phyloP scores from a whole-genome alignment of 768 basidiomycete genomes.

The Termitomyces titanicus region DNA sequence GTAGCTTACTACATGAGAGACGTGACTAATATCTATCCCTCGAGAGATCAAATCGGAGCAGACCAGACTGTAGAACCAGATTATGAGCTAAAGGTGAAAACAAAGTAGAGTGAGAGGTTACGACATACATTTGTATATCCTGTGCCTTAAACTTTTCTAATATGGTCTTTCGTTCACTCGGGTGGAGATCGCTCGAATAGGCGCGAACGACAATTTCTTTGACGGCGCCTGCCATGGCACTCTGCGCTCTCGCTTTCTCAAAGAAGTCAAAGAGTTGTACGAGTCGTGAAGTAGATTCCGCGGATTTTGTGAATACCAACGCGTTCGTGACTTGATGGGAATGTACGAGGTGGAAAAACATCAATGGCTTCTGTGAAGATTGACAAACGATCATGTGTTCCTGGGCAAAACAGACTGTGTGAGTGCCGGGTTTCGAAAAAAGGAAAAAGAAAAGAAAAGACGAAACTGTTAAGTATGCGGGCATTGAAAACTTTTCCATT shows the following conservation, averaged over 20 bases:
- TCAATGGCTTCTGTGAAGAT: conserved; percentile 78
- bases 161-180: conserved; percentile 69
- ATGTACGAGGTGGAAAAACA: conserved; percentile 85
- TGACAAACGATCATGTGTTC: conserved; percentile 87
- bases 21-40: conserved; percentile 91
- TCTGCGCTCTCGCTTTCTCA: conserved; percentile 41
- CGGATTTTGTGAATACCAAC: conserved; percentile 95
- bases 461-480: conserved; percentile 64
- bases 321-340: conserved; percentile 57
- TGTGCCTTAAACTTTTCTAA: conserved; percentile 79
- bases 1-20: conserved; percentile 92
- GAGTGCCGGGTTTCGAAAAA: not conserved
- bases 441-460: not conserved
- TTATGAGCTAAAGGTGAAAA: conserved; percentile 1
- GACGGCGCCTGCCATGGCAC: conserved; percentile 14
- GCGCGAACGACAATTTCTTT: conserved; percentile 48
- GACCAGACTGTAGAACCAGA: conserved; percentile 59
- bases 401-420: conserved; percentile 30
- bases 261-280: conserved; percentile 82
- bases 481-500: conserved; percentile 81
- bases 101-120: not conserved
- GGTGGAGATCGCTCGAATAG: conserved; percentile 84
- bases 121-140: conserved; percentile 76
- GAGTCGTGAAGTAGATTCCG: conserved; percentile 84
- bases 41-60: conserved; percentile 96